These are phyloP conservation scores for Carex arenaria DNA, from an alignment of 202 grass and related monocot species.

Conservation along the genomic window DNA sequence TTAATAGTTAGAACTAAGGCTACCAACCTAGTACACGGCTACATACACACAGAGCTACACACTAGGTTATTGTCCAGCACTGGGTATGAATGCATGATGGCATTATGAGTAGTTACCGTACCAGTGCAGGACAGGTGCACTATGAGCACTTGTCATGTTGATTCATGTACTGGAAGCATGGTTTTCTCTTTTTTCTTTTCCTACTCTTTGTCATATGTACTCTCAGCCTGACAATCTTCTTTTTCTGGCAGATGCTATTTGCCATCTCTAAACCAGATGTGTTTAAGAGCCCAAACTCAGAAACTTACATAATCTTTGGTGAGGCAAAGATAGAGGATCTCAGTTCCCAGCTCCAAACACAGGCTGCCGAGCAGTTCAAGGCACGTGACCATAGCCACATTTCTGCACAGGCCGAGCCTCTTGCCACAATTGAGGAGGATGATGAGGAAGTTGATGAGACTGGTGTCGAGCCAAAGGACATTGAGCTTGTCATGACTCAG, in stretches of 20 bases:
- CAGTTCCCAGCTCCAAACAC: conserved; percentile 74
- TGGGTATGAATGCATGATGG: not conserved
- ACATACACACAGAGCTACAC: not conserved
- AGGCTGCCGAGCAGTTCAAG: conserved; percentile 77
- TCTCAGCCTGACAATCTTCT: not conserved
- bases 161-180: not conserved
- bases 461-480: conserved; percentile 62
- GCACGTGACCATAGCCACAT: conserved; percentile 54
- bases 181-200: not conserved
- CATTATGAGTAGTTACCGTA: not conserved
- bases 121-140: not conserved
- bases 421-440: conserved; percentile 37
- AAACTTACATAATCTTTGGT: conserved; percentile 69
- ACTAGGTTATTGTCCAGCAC: not conserved
- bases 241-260: conserved; percentile 49
- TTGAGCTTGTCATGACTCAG: conserved; percentile 79
- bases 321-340: conserved; percentile 85
- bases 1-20: not conserved
- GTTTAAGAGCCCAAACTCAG: conserved; percentile 74
- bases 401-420: conserved; percentile 40
- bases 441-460: conserved; percentile 58
- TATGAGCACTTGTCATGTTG: not conserved
- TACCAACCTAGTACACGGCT: not conserved
- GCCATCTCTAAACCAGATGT: conserved; percentile 83
- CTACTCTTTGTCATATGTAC: not conserved